Base-by-base conservation (phyloP, 2,329 filamentous ascomycete genomes). In the Podosphaera fusca region DNA sequence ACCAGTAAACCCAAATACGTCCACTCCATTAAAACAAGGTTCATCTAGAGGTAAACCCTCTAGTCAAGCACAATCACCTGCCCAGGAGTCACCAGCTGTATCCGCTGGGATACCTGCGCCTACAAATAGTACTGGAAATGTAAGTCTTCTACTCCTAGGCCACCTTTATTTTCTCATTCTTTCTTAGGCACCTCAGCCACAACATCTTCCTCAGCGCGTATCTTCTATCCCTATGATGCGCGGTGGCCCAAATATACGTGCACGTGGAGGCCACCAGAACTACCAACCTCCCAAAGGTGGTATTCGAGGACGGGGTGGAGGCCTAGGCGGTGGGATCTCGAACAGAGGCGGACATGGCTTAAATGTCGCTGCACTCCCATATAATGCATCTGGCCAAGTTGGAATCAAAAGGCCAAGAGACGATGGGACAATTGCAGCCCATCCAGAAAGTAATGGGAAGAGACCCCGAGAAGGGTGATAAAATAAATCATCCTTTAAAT, bases 391-490 rank as follows among this genome's bases (percentile, higher is more conserved):
- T 38, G 61, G 61, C 31, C 62, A 60, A 54, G 59, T 58, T 36
- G 67, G 66, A 8, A 57, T 62, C 35, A 51, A 62, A 64, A 29
- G 66, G 65, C 30, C 65, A 66, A 33, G 65, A 62, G 30, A 61
- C 62, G n/a, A 70, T 55, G 47, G 65, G 65, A 38, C 54, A 10
- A 53, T 30, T n/a, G 69, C 66, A 33, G 47, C 49, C 6, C 60
- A 59, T 29, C 63, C 64, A 56, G 64, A 60, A 29, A 69, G 63
- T 59, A 67, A 64, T 55, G 73, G 72, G 45, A 76, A 76, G 65
- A 68, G 73, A 61, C 71, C 73, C 60, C 66, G 73, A 60, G 73
- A 73, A 4, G 67, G 66, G 14, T 55, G 31, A 55, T 29, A 36
- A 34, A 2, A n/a, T 34, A 35, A 53, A 35, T 14, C 14, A 12